Conservation (phyloP, 169 alveolate genomes). For the Plasmodium ovale region DNA sequence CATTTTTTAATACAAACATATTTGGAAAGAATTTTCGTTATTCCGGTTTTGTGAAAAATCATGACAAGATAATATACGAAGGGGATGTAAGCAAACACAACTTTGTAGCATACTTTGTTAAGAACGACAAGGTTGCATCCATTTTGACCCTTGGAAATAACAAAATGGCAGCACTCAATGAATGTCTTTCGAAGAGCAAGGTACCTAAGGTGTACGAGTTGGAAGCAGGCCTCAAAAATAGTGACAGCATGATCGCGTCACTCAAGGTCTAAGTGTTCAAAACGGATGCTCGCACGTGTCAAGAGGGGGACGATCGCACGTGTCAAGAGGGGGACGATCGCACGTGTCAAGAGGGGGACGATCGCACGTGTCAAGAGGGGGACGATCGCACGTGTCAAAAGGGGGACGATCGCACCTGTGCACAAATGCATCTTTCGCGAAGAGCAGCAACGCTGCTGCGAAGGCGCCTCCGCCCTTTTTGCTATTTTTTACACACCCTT, state of each 20-base stretch:
- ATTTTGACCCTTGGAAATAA: constrained; percentile 53
- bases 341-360: neutral
- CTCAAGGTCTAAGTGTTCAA: neutral
- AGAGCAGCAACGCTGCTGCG: no score
- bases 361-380: constrained; percentile 65
- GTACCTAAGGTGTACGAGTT: constrained; percentile 50
- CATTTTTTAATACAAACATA: constrained; percentile 86
- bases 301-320: no score
- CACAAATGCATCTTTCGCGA: no score
- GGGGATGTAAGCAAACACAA: constrained; percentile 83
- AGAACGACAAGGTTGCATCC: constrained; percentile 79
- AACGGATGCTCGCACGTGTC: no score
- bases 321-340: neutral
- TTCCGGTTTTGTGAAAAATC: constrained; percentile 79
- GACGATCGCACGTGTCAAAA: no score
- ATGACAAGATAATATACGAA: constrained; percentile 82
- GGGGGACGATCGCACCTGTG: no score
- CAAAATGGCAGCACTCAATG: constrained; percentile 69
- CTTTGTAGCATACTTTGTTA: constrained; percentile 83
- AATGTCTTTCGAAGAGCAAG: constrained; percentile 32
- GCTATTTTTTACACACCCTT: no score
- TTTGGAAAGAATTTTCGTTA: constrained; percentile 84
- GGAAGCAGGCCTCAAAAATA: constrained; percentile 67
- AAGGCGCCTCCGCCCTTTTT: no score
- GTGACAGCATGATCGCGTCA: constrained; percentile 66